phyloP scores from a whole-genome alignment of 345 rosid species.

The Dimocarpus longan region DNA sequence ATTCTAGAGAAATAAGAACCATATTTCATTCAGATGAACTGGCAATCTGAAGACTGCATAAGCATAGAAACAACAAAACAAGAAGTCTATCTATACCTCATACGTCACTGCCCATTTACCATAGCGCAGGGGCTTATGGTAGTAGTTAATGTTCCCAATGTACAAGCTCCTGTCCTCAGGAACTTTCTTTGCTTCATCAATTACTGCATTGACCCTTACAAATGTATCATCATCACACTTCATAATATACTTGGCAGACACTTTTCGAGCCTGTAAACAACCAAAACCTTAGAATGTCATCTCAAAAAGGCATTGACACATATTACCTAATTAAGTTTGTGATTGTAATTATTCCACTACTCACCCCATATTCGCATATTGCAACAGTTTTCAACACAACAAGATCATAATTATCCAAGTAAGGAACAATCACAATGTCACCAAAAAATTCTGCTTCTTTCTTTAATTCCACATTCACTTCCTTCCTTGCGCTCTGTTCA shows the following conservation, averaged over 20 bases:
- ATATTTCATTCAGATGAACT: neutral
- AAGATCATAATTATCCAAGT: slow-evolving; percentile 95
- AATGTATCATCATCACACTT: slow-evolving; percentile 96
- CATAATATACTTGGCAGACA: slow-evolving; percentile 74
- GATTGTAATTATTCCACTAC: slow-evolving; percentile 26
- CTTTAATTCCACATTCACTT: slow-evolving; percentile 86
- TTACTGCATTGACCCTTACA: slow-evolving; percentile 72
- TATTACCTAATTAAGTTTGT: slow-evolving; percentile 3
- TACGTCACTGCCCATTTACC: slow-evolving; percentile 99
- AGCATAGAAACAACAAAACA: neutral
- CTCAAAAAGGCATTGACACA: neutral
- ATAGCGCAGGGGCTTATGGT: slow-evolving; percentile 78
- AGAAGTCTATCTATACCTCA: slow-evolving; percentile 53
- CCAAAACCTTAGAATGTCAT: slow-evolving; percentile 16
- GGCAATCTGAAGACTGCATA: neutral
- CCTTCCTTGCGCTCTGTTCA: slow-evolving; percentile 79
- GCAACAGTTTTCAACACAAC: slow-evolving; percentile 95
- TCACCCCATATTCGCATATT: slow-evolving; percentile 93
- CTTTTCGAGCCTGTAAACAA: slow-evolving; percentile 55
- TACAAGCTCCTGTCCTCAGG: slow-evolving; percentile 68
- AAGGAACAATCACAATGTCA: slow-evolving; percentile 86
- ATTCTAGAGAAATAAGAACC: neutral
- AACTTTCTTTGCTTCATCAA: slow-evolving; percentile 63
- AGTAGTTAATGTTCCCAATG: slow-evolving; percentile 86
- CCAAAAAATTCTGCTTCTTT: slow-evolving; percentile 95